Percentiles rank a stretch among this genome's conserved stretches.
These are phyloP conservation scores for Sapria himalayana DNA, from an alignment of 345 rosid genomes.

Conservation along the genomic window DNA sequence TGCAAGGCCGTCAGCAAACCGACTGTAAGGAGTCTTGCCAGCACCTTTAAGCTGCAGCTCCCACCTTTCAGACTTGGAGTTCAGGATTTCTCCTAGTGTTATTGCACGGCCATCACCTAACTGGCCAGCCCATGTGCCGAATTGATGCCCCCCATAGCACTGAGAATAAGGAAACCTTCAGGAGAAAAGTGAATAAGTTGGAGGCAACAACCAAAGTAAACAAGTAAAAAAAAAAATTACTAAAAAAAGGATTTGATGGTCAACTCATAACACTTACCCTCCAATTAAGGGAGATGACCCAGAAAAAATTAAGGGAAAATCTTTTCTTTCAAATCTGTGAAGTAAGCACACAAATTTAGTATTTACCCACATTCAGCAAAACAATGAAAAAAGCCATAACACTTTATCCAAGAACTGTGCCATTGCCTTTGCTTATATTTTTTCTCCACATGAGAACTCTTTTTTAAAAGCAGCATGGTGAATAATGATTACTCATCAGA, in stretches of 20 bases:
- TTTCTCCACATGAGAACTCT: too few relatives aligned
- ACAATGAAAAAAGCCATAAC: too few relatives aligned
- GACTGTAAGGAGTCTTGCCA: conserved; percentile 90
- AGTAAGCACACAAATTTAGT: conserved; percentile 1
- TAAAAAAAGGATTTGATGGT: background rate
- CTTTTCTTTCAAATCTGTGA: conserved; percentile 73
- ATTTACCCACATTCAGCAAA: too few relatives aligned
- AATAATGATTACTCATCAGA: too few relatives aligned
- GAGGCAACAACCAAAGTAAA: background rate
- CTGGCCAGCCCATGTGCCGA: conserved; percentile 99
- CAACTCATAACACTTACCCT: conserved; percentile 28
- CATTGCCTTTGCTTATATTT: too few relatives aligned
- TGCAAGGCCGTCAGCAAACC: conserved; percentile 96
- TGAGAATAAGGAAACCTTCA: conserved; percentile 73
- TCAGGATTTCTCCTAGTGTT: conserved; percentile 68
- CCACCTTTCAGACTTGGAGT: conserved; percentile 78
- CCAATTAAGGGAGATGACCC: conserved; percentile 61
- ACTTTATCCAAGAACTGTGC: too few relatives aligned
- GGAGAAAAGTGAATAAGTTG: conserved; percentile 3
- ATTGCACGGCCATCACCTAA: conserved; percentile 98
- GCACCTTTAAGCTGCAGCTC: conserved; percentile 97
- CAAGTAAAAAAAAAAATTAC: conserved; percentile 3
- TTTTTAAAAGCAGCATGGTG: too few relatives aligned
- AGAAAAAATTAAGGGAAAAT: conserved; percentile 54
- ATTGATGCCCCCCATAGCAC: conserved; percentile 95